Evolutionary conservation across 495 filamentous ascomycete species (phyloP), one percentile per base, ranked within the genome.

Genomic region (Hamigera avellanea): DNA sequence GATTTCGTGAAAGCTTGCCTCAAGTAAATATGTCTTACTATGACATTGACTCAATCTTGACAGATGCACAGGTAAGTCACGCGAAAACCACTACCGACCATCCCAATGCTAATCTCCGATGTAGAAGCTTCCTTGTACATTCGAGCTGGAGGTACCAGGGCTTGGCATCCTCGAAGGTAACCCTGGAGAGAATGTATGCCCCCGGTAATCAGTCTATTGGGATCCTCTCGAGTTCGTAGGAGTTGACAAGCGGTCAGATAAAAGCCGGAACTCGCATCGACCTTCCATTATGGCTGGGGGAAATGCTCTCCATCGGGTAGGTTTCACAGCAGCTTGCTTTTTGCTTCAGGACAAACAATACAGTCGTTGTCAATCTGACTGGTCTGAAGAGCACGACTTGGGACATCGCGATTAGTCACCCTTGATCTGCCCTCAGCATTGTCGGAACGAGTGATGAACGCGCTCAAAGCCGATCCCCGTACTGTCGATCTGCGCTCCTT

Each of bases 281-380:
- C 39, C 76, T 98, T 1, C 93, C 91, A 25, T 68, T 96, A 54
- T 98, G 93, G 93, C 78, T 98, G n/a, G 86, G 82, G 39, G 86
- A 95, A 61, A 88, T 94, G 72, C 81, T 98, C 18, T 89, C 86
- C 30, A 80, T 94, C 31, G 81, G 80, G 70, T 76, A 55, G 58
- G 52, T 33, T 16, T 19, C 37, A 13, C 38, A 37, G 25, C 25
- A 26, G 25, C 25, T 12, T 2, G 31, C 36, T 8, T 15, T 8
- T 8, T 44, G 45, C n/a, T n/a, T n/a, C n/a, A n/a, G n/a, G n/a
- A n/a, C n/a, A n/a, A 32, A 19, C 28, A 28, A 34, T 6, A 36
- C 9, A 38, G 26, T 13, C 19, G 33, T 7, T 6, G 25, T 13
- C 27, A 40, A 6, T 32, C 39, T 47, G 26, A 49, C 32, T 25